Percentiles rank a stretch among this genome's conserved stretches.
Conservation (phyloP, 148 eudicot species). For the Rhododendron ferrugineum region DNA sequence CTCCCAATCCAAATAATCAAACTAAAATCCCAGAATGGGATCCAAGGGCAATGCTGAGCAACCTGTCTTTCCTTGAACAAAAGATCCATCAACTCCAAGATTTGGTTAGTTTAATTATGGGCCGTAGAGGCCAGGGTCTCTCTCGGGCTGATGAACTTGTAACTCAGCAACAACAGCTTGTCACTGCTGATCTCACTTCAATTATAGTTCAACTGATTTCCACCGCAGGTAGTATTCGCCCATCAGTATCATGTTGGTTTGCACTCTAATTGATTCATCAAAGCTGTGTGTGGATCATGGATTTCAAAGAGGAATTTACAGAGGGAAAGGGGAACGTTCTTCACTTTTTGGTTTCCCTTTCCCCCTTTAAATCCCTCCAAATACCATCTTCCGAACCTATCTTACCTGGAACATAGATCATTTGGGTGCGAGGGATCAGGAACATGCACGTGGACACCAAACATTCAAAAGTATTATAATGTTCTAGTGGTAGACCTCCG, state of each 20-base stretch:
- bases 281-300: neutral
- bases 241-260: neutral
- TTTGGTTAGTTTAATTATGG: constrained; percentile 53
- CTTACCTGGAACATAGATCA: neutral
- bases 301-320: neutral
- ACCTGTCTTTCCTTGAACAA: constrained; percentile 76
- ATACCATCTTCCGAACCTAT: neutral
- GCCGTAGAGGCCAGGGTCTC: constrained; percentile 35
- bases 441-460: neutral
- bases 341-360: neutral
- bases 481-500: neutral
- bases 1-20: constrained; percentile 23
- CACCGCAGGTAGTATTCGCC: constrained; percentile 49
- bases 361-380: neutral
- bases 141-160: constrained; percentile 47
- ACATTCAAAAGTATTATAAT: neutral
- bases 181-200: constrained; percentile 85
- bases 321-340: neutral
- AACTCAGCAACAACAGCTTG: constrained; percentile 83
- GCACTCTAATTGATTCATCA: neutral
- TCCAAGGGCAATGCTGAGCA: constrained; percentile 61
- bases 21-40: constrained; percentile 55
- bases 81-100: constrained; percentile 94
- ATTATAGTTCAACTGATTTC: constrained; percentile 87
- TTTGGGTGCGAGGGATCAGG: neutral